Conservation (phyloP, 2,329 filamentous ascomycete species). For the Emmonsiellopsis sp. region DNA sequence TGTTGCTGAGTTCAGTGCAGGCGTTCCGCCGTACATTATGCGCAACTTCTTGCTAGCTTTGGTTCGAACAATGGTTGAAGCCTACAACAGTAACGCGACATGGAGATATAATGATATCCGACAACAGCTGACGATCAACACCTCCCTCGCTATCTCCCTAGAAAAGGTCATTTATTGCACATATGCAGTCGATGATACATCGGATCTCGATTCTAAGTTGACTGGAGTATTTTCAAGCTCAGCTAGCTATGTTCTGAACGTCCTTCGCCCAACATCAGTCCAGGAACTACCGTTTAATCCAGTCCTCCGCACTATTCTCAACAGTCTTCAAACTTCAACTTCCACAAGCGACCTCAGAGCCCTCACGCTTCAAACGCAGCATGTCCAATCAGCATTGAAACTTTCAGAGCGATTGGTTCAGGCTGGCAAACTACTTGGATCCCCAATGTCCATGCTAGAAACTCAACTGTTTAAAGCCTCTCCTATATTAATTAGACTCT, state of each 20-base stretch:
- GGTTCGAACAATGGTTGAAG: slow-evolving; percentile 65
- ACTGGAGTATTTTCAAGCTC: slow-evolving; percentile 60
- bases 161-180: slow-evolving; percentile 61
- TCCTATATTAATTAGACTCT: slow-evolving; percentile 66
- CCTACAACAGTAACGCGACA: slow-evolving; percentile 73
- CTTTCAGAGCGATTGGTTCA: slow-evolving; percentile 64
- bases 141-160: slow-evolving; percentile 59
- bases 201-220: slow-evolving; percentile 39
- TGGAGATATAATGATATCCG: slow-evolving; percentile 70
- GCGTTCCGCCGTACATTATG: slow-evolving; percentile 69
- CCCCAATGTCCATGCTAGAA: slow-evolving; percentile 58
- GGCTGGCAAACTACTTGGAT: slow-evolving; percentile 55
- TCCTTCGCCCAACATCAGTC: slow-evolving; percentile 62
- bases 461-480: slow-evolving; percentile 71
- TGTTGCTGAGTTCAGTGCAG: slow-evolving; percentile 48
- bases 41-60: slow-evolving; percentile 62
- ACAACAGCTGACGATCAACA: slow-evolving; percentile 60
- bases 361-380: slow-evolving; percentile 47
- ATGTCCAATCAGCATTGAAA: slow-evolving; percentile 54
- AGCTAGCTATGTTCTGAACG: slow-evolving; percentile 65
- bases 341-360: slow-evolving; percentile 54
- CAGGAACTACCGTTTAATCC: slow-evolving; percentile 68
- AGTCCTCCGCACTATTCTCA: slow-evolving; percentile 59
- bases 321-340: slow-evolving; percentile 49
- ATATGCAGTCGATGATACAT: slow-evolving; percentile 61